Base-by-base conservation (phyloP, 108 stramenopile genomes). In the Parietichytrium sp. region DNA sequence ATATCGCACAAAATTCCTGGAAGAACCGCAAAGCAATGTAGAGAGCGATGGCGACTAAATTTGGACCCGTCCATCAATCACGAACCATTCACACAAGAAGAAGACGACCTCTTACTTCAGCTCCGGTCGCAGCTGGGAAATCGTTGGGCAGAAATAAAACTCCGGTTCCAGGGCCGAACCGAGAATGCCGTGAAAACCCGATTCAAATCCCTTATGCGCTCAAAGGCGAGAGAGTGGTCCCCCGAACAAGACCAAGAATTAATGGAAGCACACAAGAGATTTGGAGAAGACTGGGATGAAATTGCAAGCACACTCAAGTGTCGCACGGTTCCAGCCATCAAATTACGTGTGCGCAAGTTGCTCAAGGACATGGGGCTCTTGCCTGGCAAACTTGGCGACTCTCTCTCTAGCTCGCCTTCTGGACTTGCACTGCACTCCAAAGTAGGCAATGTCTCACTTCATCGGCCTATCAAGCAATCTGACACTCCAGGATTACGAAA, bases 201-300 rank as follows among this genome's bases (percentile, higher is more conserved):
- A 26, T 48, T 78, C 2, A 78, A 78, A 25, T 78, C 78, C 61
- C 18, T 72, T 42, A 72, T 72, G 61, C 61, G 61, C 61, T 45
- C 38, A 13, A 33, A 42, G 18, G 61, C 61, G 0, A 16, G 61
- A 16, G 61, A 72, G 61, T 72, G 61, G 61, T 2, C 15, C 42
- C 61, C 61, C 8, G 61, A 72, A 6, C 61, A 72, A 27, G 61
- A 72, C 42, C n/a, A 33, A n/a, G 33, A 72, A 7, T 20, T 72
- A 12, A n/a, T 72, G 6, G 6, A 13, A 25, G 15, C 16, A n/a
- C 20, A 72, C 33, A 25, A 6, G 13, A 27, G 12, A 16, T 45
- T 45, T 20, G 8, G 20, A 20, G 33, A 72, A 6, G 20, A 72
- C 61, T 12, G 36, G 29, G 38, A 12, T 6, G 61, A 33, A 25